Conservation (phyloP, 352 stramenopile species). For the Peronospora destructor region DNA sequence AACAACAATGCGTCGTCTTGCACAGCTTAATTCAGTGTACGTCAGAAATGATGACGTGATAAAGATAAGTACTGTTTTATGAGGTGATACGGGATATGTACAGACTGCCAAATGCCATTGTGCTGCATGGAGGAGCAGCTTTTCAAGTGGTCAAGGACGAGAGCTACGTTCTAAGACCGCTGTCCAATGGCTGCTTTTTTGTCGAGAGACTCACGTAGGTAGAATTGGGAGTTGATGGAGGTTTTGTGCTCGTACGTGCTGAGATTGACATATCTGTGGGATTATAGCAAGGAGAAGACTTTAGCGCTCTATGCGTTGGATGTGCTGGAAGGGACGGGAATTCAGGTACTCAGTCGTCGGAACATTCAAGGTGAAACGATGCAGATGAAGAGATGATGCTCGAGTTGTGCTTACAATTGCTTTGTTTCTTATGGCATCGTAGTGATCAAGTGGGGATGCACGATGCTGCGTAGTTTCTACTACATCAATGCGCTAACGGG, state of each 20-base stretch:
- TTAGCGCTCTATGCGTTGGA: conserved; percentile 62
- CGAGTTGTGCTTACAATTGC: neutral
- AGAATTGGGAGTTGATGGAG: neutral
- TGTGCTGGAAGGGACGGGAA: conserved; percentile 61
- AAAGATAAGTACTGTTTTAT: neutral
- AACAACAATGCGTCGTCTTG: conserved; percentile 48
- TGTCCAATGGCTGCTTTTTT: conserved; percentile 71
- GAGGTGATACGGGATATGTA: neutral
- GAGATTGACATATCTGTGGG: conserved; percentile 3
- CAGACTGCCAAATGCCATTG: conserved; percentile 56
- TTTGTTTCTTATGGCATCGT: neutral
- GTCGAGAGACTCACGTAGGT: conserved; percentile 72
- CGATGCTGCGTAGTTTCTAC: conserved; percentile 75
- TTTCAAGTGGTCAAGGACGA: conserved; percentile 62
- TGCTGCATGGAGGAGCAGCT: conserved; percentile 63
- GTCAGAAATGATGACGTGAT: conserved; percentile 1
- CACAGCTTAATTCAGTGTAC: conserved; percentile 51
- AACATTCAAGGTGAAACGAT: conserved; percentile 57
- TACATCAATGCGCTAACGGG: conserved; percentile 69
- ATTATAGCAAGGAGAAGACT: conserved; percentile 59
- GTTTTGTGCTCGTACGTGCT: neutral
- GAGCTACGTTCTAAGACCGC: conserved; percentile 37
- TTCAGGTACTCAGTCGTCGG: conserved; percentile 66
- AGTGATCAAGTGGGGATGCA: conserved; percentile 77
- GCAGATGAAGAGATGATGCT: neutral